Conservation (phyloP, 345 rosid species). For the Populus nigra region DNA sequence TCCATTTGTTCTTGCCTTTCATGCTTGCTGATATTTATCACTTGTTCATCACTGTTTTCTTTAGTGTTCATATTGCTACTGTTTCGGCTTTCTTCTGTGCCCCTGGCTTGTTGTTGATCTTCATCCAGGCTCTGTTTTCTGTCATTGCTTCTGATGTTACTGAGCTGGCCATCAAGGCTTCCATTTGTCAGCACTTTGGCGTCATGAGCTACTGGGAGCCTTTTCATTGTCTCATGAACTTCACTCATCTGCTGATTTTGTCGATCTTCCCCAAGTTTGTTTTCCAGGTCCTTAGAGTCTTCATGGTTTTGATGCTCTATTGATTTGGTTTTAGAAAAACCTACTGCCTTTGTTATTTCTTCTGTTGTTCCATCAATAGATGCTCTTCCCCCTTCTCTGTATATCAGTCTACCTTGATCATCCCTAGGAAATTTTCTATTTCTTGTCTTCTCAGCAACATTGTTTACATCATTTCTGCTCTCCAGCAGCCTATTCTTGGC, state of each 20-base stretch:
- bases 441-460: background rate
- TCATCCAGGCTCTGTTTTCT: constrained; percentile 7
- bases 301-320: constrained; percentile 13
- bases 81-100: constrained; percentile 1
- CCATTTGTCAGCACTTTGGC: background rate
- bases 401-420: background rate
- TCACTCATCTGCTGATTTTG: constrained; percentile 5
- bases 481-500: constrained; percentile 34
- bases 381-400: constrained; percentile 14
- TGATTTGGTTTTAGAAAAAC: constrained; percentile 6
- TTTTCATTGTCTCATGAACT: background rate
- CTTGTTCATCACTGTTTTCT: constrained; percentile 8
- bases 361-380: background rate
- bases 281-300: constrained; percentile 5
- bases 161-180: constrained; percentile 3
- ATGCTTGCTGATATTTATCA: background rate
- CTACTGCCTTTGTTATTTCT: background rate
- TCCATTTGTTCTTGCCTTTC: constrained; percentile 11
- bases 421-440: constrained; percentile 9
- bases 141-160: background rate
- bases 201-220: background rate
- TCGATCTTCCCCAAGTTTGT: background rate
- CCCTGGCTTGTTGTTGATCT: constrained; percentile 20
- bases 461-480: constrained; percentile 13
- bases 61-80: constrained; percentile 1